These are phyloP conservation scores for Physcomitrium patens DNA, from an alignment of 225 moss, liverwort and hornwort genomes.

Conservation along the genomic window DNA sequence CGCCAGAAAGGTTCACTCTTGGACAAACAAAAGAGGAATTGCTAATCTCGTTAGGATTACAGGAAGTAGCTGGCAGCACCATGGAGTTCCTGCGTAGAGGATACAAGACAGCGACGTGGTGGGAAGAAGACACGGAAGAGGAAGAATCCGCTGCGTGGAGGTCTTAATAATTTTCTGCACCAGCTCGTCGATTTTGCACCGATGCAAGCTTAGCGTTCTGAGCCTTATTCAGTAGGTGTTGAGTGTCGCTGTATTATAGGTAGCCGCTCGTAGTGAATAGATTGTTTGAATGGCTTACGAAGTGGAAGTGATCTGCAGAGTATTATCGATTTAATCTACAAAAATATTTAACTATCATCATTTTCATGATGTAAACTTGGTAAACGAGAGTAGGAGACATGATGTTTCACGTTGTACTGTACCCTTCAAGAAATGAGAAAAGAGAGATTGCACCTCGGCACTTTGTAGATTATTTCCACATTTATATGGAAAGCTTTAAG, in stretches of 20 bases:
- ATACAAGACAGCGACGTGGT: slow-evolving; percentile 96
- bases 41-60: slow-evolving; percentile 79
- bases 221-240: slow-evolving; percentile 4
- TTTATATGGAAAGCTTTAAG: too few relatives aligned
- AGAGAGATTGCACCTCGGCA: neutral
- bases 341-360: neutral
- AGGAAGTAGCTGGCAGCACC: slow-evolving; percentile 80
- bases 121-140: slow-evolving; percentile 75
- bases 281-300: slow-evolving; percentile 9
- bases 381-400: slow-evolving; percentile 11
- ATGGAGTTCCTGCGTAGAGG: slow-evolving; percentile 92
- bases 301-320: neutral
- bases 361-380: slow-evolving; percentile 1
- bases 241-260: slow-evolving; percentile 22
- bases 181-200: slow-evolving; percentile 6
- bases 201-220: neutral
- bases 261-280: slow-evolving; percentile 20
- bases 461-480: neutral
- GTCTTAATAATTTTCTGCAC: slow-evolving; percentile 27
- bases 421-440: neutral
- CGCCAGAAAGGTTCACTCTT: slow-evolving; percentile 69
- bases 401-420: neutral
- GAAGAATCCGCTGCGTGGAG: slow-evolving; percentile 82
- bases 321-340: neutral
- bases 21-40: slow-evolving; percentile 92